A percentile compares a stretch with the other conserved stretches of the same genome.
phyloP scores from a whole-genome alignment of 108 stramenopile species.

The Poteriospumella lacustris region DNA sequence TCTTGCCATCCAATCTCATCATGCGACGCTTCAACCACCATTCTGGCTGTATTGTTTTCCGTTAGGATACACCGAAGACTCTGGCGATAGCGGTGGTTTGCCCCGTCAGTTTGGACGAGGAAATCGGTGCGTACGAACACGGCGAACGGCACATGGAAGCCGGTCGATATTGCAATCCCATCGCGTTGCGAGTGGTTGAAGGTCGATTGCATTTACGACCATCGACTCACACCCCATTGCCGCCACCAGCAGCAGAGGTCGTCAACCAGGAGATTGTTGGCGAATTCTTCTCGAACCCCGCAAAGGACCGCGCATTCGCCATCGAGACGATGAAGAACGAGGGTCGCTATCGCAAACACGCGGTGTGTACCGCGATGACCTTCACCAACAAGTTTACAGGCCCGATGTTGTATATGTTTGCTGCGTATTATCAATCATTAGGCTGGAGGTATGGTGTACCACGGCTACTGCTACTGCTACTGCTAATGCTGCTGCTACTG shows the following conservation, averaged over 20 bases:
- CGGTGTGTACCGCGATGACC: not conserved
- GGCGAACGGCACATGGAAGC: not conserved
- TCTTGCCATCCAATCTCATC: no score
- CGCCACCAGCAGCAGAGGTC: no score
- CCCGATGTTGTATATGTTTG: conserved; percentile 14
- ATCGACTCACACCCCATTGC: no score
- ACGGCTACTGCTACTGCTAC: no score
- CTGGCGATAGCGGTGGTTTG: not conserved
- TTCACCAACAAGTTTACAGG: not conserved
- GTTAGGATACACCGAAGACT: conserved; percentile 6
- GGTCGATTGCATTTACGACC: not conserved
- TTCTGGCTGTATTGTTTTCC: not conserved
- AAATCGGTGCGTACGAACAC: not conserved
- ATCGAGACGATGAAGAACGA: no score
- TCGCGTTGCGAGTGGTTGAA: not conserved
- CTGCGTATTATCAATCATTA: not conserved
- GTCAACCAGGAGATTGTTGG: not conserved
- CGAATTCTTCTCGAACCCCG: not conserved
- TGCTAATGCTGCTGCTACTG: no score
- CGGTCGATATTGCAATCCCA: not conserved
- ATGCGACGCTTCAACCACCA: not conserved
- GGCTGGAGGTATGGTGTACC: conserved; percentile 4
- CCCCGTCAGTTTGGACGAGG: not conserved
- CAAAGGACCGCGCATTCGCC: no score
- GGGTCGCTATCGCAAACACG: no score